Percentiles rank a stretch among this genome's conserved stretches.
phyloP scores from a whole-genome alignment of 2,329 filamentous ascomycete genomes.

The Colletotrichum musae region DNA sequence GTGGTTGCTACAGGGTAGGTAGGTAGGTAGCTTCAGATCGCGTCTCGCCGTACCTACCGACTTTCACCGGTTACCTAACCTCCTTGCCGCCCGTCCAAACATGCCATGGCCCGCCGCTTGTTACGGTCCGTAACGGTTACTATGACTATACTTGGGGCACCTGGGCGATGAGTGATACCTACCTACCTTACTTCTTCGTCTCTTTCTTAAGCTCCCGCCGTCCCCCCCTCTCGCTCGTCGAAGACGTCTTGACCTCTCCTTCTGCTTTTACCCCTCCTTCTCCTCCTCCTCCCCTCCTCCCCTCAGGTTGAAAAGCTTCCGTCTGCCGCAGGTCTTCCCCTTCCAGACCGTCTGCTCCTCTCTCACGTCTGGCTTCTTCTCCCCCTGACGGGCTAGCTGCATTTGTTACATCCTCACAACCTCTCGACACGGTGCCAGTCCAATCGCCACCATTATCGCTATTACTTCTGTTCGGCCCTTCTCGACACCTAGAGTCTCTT shows the following conservation, averaged over 20 bases:
- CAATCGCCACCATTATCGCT: conserved; percentile 7
- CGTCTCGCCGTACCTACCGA: not conserved
- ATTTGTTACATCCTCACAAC: conserved; percentile 2
- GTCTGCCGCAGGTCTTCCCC: conserved; percentile 4
- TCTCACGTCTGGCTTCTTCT: conserved; percentile 8
- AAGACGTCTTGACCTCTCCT: conserved; percentile 2
- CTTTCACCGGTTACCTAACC: conserved; percentile 1
- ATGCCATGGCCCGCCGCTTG: conserved; percentile 21
- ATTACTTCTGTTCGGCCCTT: not conserved
- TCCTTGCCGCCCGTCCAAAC: conserved; percentile 18
- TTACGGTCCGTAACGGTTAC: too few relatives aligned
- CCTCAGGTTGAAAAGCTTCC: conserved; percentile 14
- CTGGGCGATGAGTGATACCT: conserved; percentile 5
- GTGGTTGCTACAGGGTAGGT: not conserved
- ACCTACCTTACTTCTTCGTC: not conserved
- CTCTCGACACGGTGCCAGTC: not conserved
- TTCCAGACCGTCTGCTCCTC: conserved; percentile 1
- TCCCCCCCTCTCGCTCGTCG: conserved; percentile 17
- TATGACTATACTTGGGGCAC: not conserved
- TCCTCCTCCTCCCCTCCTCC: conserved; percentile 8
- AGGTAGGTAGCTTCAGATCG: conserved; percentile 16
- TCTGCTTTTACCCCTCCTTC: conserved; percentile 26
- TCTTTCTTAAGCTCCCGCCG: conserved; percentile 33
- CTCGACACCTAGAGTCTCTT: not conserved
- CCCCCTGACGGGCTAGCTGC: conserved; percentile 7